Base-by-base conservation (phyloP, 768 basidiomycete genomes). In the Auricularia heimuer region DNA sequence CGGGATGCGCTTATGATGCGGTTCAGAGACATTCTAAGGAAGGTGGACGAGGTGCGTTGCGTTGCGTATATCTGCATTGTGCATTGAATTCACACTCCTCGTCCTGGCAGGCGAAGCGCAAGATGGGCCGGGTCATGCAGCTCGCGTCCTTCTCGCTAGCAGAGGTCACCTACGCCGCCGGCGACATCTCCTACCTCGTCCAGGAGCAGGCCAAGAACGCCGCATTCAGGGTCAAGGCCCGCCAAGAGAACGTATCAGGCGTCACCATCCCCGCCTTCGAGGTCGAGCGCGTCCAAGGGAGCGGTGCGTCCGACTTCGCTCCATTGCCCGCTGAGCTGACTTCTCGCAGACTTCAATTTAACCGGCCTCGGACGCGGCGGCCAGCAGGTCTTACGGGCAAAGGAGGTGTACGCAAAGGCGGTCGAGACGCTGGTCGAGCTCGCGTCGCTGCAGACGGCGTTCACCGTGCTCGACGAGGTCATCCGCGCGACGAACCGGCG, bases 51-150 rank as follows among this genome's bases (percentile, higher is more conserved):
- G 81, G 95, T 94, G 69, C 68, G 80, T 77, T 29, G 29, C 1
- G 29, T 29, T 29, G 29, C 66, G 21, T 18, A 16, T 44, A 14
- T 56, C 54, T 14, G 54, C 54, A 42, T 29, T 42, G 24, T 6
- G n/a, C n/a, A 45, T 14, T n/a, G 44, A 10, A 62, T 12, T 45
- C 18, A 14, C 16, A 14, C 47, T 47, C 14, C 10, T 24, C 18
- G 24, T 56, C 16, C 54, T 56, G 18, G 34, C 65, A 98, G 95
- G 96, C 97, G 10, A 99, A 99, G 76, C 85, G 94, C 66, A 95
- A 98, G 79, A 99, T 98, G 97, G 97, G 97, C 36, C 83, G 92
- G 66, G 95, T 98, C 33, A 97, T 99, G 88, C 97, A 99, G 75
- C 82, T 98, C 62, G 97, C 97, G 33, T 98, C 97, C 51, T 97